phyloP scores from a whole-genome alignment of 495 filamentous ascomycete genomes.

The Daldinia caldariorum region DNA sequence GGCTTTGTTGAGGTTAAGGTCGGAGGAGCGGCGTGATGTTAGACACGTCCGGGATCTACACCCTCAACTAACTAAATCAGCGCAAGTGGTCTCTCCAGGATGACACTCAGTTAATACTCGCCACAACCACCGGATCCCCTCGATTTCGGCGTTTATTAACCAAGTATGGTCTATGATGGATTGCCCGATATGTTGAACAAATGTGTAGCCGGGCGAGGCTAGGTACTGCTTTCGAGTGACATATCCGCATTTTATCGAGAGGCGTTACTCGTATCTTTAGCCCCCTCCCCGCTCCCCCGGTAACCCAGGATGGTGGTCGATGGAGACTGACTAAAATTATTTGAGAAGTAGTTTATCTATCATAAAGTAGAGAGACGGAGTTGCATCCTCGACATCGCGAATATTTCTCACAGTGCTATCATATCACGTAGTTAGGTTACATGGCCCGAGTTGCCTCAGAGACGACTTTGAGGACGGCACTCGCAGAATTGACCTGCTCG shows the following conservation, averaged over 20 bases:
- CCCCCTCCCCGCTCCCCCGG: conserved; percentile 38
- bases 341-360: conserved; percentile 5
- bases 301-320: conserved; percentile 32
- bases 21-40: conserved; percentile 43
- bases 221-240: conserved; percentile 37
- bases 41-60: conserved; percentile 44
- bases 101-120: conserved; percentile 42
- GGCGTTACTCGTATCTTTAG: conserved; percentile 36
- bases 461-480: background rate
- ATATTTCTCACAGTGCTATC: conserved; percentile 1
- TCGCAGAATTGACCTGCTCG: conserved; percentile 16
- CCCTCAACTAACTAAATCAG: conserved; percentile 44
- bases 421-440: background rate
- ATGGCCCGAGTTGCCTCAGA: background rate
- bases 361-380: conserved; percentile 4
- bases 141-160: conserved; percentile 7
- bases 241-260: conserved; percentile 37
- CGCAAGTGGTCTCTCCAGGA: conserved; percentile 38
- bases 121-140: conserved; percentile 18
- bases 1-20: conserved; percentile 43
- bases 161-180: conserved; percentile 12
- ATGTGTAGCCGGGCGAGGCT: conserved; percentile 24
- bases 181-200: conserved; percentile 1
- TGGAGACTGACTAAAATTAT: conserved; percentile 14
- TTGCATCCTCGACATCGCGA: background rate